A percentile compares a stretch with the other conserved stretches of the same genome.
Conservation (phyloP, 495 filamentous ascomycete species). For the Penicillium odoratum region DNA sequence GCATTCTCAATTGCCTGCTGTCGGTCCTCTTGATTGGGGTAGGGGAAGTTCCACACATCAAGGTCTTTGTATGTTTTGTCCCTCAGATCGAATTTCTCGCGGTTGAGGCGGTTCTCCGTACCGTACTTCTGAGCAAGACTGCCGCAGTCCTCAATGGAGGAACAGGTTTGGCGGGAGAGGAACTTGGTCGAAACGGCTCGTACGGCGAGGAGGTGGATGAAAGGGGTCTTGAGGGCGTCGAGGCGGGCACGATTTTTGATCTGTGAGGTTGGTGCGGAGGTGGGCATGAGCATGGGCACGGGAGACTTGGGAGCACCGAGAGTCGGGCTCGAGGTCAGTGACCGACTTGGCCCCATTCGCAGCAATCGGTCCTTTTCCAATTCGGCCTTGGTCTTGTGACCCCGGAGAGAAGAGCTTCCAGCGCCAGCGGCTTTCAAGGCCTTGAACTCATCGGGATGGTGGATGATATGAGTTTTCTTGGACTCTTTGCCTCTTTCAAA, state of each 20-base stretch:
- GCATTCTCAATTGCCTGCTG: conserved; percentile 81
- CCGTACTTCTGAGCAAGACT: conserved; percentile 54
- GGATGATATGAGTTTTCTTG: conserved; percentile 50
- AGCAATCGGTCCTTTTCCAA: conserved; percentile 49
- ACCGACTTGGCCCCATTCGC: conserved; percentile 50
- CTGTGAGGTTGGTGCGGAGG: conserved; percentile 53
- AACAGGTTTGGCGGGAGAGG: conserved; percentile 56
- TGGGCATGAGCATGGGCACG: conserved; percentile 37
- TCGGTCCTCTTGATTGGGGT: conserved; percentile 65
- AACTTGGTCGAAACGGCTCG: conserved; percentile 58
- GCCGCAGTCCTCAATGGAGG: conserved; percentile 57
- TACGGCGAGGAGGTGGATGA: conserved; percentile 72
- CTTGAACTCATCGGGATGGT: conserved; percentile 38
- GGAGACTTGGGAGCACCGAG: conserved; percentile 52
- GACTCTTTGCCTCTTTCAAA: conserved; percentile 54
- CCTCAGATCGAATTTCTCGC: conserved; percentile 64
- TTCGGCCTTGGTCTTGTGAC: conserved; percentile 38
- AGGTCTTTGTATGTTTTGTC: conserved; percentile 79
- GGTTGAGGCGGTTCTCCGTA: conserved; percentile 59
- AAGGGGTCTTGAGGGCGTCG: conserved; percentile 54
- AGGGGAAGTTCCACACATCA: conserved; percentile 77
- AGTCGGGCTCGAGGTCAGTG: conserved; percentile 64
- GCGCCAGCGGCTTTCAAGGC: conserved; percentile 29
- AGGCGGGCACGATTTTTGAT: conserved; percentile 53
- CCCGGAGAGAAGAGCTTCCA: conserved; percentile 17